Conservation (phyloP, 148 eudicot genomes). For the Amaranthus palmeri region DNA sequence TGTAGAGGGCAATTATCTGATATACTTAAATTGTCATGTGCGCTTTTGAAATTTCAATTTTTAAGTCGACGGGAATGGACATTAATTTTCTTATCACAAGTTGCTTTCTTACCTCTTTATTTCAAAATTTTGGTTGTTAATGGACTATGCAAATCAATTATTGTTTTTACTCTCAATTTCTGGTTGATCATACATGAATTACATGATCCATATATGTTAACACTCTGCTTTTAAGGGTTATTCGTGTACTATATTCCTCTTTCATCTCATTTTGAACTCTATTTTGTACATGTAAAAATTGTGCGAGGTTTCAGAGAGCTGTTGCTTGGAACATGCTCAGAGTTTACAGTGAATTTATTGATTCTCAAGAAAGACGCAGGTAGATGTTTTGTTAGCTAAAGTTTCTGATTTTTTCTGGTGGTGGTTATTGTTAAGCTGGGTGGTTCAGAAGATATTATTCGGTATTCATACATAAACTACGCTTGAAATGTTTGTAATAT, state of each 20-base stretch:
- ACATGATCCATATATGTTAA: no score
- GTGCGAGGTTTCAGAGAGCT: constrained; percentile 62
- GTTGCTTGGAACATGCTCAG: constrained; percentile 95
- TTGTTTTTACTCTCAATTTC: neutral
- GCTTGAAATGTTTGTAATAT: neutral
- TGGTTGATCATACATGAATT: neutral
- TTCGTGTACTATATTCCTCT: neutral
- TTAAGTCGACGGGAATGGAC: neutral
- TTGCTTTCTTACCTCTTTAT: neutral
- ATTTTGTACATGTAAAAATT: neutral
- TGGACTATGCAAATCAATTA: neutral
- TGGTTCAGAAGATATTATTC: neutral
- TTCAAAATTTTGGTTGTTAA: neutral
- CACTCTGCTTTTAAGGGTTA: neutral
- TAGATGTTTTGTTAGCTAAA: constrained; percentile 21
- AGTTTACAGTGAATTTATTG: constrained; percentile 70
- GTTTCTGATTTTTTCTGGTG: neutral
- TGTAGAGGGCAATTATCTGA: neutral
- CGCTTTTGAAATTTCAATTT: neutral
- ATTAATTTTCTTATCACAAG: neutral
- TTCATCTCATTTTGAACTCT: constrained; percentile 3
- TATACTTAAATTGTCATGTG: neutral
- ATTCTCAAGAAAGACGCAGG: constrained; percentile 84
- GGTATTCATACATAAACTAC: neutral
- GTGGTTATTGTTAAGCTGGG: neutral